These are phyloP conservation scores for Cryptosporidium meleagridis DNA, from an alignment of 169 alveolate genomes.

Conservation along the genomic window DNA sequence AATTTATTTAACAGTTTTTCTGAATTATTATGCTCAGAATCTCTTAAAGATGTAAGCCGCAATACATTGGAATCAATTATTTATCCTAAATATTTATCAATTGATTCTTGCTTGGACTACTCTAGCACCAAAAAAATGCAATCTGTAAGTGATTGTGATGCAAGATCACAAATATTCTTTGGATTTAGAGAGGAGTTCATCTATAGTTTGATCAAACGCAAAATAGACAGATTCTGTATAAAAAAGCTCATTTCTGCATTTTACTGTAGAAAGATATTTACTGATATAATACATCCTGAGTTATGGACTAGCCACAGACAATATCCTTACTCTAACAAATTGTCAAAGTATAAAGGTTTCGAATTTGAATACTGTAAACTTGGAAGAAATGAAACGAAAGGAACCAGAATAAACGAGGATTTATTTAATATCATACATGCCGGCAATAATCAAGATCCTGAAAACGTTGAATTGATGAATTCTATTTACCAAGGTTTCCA, in stretches of 20 bases:
- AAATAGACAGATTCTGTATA: constrained; percentile 2
- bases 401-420: neutral
- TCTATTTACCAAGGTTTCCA: neutral
- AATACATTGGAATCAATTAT: neutral
- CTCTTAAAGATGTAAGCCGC: neutral
- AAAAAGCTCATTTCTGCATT: constrained; percentile 2
- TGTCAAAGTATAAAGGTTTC: neutral
- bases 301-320: constrained; percentile 47
- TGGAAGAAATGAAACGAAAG: constrained; percentile 39
- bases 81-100: constrained; percentile 10
- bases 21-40: neutral
- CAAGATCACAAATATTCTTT: constrained; percentile 19
- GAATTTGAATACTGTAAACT: constrained; percentile 5
- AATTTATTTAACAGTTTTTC: constrained; percentile 22
- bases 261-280: neutral
- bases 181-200: constrained; percentile 51
- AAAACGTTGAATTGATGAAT: constrained; percentile 24
- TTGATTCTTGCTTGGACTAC: neutral
- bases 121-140: neutral
- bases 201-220: neutral
- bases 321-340: neutral
- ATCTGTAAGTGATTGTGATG: neutral
- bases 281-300: constrained; percentile 23
- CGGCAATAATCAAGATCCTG: constrained; percentile 5
- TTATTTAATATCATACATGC: neutral